phyloP scores from a whole-genome alignment of 2,329 filamentous ascomycete genomes.

The Lecanosticta acicola region DNA sequence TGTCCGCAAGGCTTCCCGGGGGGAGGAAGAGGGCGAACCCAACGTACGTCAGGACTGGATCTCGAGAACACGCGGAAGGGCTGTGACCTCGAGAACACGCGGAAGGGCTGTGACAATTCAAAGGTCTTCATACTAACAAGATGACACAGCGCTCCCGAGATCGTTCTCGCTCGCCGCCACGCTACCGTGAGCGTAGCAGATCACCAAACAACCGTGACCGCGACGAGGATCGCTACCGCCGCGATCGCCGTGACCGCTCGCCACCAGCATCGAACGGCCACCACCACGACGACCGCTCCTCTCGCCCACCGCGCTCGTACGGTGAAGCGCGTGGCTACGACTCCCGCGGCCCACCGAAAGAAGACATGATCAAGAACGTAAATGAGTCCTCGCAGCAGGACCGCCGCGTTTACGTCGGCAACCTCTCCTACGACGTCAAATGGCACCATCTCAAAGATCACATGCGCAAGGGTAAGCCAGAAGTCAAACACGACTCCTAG shows the following conservation, averaged over 20 bases:
- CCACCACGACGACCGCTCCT: constrained; percentile 49
- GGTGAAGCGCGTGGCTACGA: constrained; percentile 66
- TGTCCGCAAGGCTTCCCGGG: too few species aligned
- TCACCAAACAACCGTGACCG: constrained; percentile 15
- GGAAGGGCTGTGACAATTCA: too few species aligned
- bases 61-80: too few species aligned
- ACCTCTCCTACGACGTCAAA: constrained; percentile 98
- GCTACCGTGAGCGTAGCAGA: constrained; percentile 51
- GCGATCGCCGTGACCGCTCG: constrained; percentile 52
- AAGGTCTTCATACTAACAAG: neutral
- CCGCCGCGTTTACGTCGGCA: constrained; percentile 98
- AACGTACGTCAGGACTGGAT: too few species aligned
- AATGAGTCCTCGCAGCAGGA: constrained; percentile 96
- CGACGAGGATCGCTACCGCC: constrained; percentile 33
- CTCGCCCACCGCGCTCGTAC: constrained; percentile 24
- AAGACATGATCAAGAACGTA: constrained; percentile 93
- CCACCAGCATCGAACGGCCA: constrained; percentile 75
- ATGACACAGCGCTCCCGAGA: neutral
- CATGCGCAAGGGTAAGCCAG: constrained; percentile 89
- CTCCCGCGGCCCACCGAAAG: constrained; percentile 75
- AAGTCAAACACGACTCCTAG: neutral
- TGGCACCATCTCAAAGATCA: constrained; percentile 99
- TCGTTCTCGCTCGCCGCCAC: constrained; percentile 20
- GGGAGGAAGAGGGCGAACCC: too few species aligned
- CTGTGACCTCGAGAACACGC: too few species aligned